Evolutionary conservation across 495 filamentous ascomycete species (phyloP).

Genomic region (Aspergillus panamensis): DNA sequence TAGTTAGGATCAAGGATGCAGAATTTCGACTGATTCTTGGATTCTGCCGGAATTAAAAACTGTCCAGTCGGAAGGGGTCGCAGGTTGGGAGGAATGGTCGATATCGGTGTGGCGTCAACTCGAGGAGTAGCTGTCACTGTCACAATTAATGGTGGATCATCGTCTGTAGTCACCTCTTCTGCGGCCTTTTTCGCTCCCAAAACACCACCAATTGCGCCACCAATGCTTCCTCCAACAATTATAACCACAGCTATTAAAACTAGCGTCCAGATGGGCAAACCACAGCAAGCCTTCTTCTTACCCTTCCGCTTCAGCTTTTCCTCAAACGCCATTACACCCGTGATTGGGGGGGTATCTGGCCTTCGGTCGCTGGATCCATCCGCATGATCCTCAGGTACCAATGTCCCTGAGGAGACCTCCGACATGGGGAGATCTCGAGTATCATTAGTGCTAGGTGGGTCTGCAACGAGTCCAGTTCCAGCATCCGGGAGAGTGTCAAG

Average conservation of each 20-base stretch:
- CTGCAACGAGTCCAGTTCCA: constrained; percentile 9
- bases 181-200: constrained; percentile 41
- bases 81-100: constrained; percentile 55
- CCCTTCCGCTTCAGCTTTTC: constrained; percentile 56
- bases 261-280: constrained; percentile 67
- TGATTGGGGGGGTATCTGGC: constrained; percentile 17
- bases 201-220: constrained; percentile 60
- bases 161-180: constrained; percentile 19
- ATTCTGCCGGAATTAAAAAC: constrained; percentile 56
- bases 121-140: constrained; percentile 53
- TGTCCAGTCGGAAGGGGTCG: constrained; percentile 60
- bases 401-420: constrained; percentile 44
- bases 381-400: constrained; percentile 23
- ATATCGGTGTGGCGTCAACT: constrained; percentile 62
- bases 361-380: not conserved
- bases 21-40: constrained; percentile 55
- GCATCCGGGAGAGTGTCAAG: constrained; percentile 27
- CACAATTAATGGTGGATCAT: constrained; percentile 34
- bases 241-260: constrained; percentile 53
- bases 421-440: constrained; percentile 34
- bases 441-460: constrained; percentile 24
- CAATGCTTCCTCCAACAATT: constrained; percentile 52
- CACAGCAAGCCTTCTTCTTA: constrained; percentile 57
- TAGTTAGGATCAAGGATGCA: constrained; percentile 64
- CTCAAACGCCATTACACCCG: constrained; percentile 46